A percentile compares a stretch with the other conserved stretches of the same genome.
Evolutionary conservation across 257 asterid genomes (phyloP).

Genomic region (Sherardia arvensis): DNA sequence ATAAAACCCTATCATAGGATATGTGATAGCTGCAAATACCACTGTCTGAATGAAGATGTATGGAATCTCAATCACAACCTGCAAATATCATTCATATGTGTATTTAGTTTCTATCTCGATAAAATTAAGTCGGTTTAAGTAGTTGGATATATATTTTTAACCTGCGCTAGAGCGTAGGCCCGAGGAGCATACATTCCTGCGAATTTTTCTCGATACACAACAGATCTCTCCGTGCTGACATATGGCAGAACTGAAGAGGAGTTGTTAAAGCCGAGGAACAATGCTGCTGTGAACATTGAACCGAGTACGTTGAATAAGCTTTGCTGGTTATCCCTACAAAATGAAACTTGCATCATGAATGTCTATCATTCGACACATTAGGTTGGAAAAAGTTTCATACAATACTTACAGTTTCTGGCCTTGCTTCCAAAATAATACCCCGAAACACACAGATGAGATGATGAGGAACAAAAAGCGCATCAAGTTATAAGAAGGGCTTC

Average conservation of each 20-base stretch:
- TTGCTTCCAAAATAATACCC: conserved; percentile 14
- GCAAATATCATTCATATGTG: neutral
- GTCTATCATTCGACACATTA: too few species aligned
- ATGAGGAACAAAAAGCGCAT: conserved; percentile 9
- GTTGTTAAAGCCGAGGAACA: conserved; percentile 42
- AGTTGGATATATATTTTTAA: too few species aligned
- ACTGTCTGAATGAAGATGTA: conserved; percentile 14
- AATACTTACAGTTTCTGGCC: conserved; percentile 16
- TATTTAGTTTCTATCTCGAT: too few species aligned
- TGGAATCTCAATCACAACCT: conserved; percentile 26
- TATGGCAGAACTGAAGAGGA: conserved; percentile 35
- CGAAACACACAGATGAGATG: conserved; percentile 16
- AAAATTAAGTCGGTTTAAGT: too few species aligned
- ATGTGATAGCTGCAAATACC: conserved; percentile 15
- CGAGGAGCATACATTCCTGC: conserved; percentile 57
- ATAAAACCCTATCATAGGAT: conserved; percentile 26
- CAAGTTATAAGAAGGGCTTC: conserved; percentile 29
- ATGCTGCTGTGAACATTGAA: too few species aligned
- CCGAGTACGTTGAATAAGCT: conserved; percentile 40
- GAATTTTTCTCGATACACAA: conserved; percentile 44
- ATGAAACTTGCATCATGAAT: too few species aligned
- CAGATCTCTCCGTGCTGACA: conserved; percentile 38
- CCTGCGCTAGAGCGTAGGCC: conserved; percentile 59
- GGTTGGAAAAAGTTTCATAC: too few species aligned
- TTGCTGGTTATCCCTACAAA: conserved; percentile 46